Evolutionary conservation across 768 basidiomycete genomes (phyloP), one percentile per base, ranked within the genome.

Genomic region (Amyloporia xantha): DNA sequence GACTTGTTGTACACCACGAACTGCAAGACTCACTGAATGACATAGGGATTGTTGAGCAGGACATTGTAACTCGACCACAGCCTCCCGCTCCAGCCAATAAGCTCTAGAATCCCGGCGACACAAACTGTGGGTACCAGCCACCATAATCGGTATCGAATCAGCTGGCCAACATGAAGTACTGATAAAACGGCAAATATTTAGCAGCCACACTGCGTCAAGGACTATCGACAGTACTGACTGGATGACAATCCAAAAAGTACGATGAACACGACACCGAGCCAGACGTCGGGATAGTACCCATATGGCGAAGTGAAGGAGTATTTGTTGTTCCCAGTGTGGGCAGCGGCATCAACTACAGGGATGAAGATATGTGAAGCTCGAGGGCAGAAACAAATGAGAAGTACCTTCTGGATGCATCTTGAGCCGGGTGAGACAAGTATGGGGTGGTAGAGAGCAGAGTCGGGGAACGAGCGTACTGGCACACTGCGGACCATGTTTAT

Each of bases 1-100:
- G 41, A n/a, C n/a, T n/a, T n/a, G n/a, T n/a, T n/a, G n/a, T n/a
- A n/a, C n/a, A n/a, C n/a, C n/a, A n/a, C n/a, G n/a, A n/a, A n/a
- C n/a, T n/a, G n/a, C n/a, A 61, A 15, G 42, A 40, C 46, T 38
- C 24, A 59, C 55, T 55, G 55, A 27, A 54, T 53, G 45, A 53
- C 41, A 33, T 47, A 54, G 0, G 54, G 25, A 27, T 33, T 51
- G 4, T 48, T 46, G 2, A 23, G 17, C 15, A 48, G 28, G n/a
- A 52, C 44, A 27, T 54, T 44, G 21, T 48, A 38, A 23, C 48
- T 49, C 1, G 49, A 52, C 44, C 41, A 50, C 7, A 52, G 49
- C 11, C 56, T 41, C 12, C 43, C 53, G 2, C 20, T 44, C 53
- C 53, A 54, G n/a, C 56, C 56, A 2, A 54, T 42, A 1, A 54